A percentile compares a stretch with the other conserved stretches of the same genome.
phyloP scores from a whole-genome alignment of 768 basidiomycete genomes.

The Boletus pseudo-olivaceus region DNA sequence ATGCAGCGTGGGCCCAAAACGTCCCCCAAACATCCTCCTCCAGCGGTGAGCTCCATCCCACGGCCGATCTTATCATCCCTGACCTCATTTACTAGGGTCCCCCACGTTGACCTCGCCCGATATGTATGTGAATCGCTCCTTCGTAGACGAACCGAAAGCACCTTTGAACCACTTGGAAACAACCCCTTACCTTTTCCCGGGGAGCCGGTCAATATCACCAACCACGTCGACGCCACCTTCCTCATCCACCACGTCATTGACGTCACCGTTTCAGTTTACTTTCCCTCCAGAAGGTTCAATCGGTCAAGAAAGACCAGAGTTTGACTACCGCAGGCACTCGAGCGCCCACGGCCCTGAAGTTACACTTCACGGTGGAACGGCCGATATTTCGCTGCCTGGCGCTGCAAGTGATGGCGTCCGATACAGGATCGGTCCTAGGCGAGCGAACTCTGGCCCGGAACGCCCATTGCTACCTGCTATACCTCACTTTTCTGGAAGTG shows the following conservation, averaged over 20 bases:
- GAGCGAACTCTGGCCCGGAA: constrained; percentile 48
- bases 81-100: constrained; percentile 49
- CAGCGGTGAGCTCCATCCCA: constrained; percentile 27
- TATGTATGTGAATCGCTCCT: constrained; percentile 46
- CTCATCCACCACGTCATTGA: constrained; percentile 58
- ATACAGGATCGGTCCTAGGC: constrained; percentile 52
- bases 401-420: constrained; percentile 54
- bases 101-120: constrained; percentile 48
- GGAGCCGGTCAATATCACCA: constrained; percentile 72
- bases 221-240: constrained; percentile 58
- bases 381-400: constrained; percentile 60
- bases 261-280: constrained; percentile 64
- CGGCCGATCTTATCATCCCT: constrained; percentile 29
- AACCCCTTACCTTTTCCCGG: constrained; percentile 57
- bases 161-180: constrained; percentile 48
- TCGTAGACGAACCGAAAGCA: constrained; percentile 56
- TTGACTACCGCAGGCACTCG: constrained; percentile 61
- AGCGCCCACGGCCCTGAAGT: constrained; percentile 55
- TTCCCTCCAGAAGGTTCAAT: constrained; percentile 52
- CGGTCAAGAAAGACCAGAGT: constrained; percentile 57
- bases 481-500: constrained; percentile 48
- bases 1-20: constrained; percentile 28
- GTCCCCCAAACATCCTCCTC: constrained; percentile 32
- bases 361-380: constrained; percentile 69
- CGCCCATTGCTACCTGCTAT: constrained; percentile 45